Percentiles rank a stretch among this genome's conserved stretches.
phyloP scores from a whole-genome alignment of 306 rosid genomes.

The Castanopsis chinensis region DNA sequence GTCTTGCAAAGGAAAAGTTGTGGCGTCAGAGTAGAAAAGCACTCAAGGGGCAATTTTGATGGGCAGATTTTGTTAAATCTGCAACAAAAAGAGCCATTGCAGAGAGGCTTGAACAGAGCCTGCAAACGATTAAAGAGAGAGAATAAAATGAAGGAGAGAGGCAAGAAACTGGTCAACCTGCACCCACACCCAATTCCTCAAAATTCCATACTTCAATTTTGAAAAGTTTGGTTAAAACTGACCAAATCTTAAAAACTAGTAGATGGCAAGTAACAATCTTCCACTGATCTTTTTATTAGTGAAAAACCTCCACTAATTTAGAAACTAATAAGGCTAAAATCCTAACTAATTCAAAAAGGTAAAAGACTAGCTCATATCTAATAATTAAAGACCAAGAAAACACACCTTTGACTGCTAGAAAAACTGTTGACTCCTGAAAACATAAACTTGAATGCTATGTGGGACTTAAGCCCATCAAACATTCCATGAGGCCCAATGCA shows the following conservation, averaged over 20 bases:
- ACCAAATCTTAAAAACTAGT: neutral
- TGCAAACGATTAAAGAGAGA: neutral
- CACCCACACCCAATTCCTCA: neutral
- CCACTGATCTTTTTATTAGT: too few relatives aligned
- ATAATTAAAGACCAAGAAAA: neutral
- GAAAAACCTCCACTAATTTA: neutral
- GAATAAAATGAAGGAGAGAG: neutral
- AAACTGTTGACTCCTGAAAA: neutral
- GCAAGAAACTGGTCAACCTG: neutral
- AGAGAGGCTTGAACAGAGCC: neutral
- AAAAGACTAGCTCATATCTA: neutral
- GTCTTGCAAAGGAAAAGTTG: neutral
- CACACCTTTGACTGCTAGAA: neutral
- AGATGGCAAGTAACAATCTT: neutral
- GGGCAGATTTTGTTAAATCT: neutral
- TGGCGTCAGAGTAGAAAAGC: neutral
- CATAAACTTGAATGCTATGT: neutral
- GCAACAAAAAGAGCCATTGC: neutral
- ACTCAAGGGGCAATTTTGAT: neutral
- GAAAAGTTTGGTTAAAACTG: neutral
- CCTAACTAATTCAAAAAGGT: neutral
- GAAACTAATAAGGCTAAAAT: neutral
- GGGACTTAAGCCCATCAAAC: neutral
- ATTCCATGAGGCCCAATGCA: too few relatives aligned
- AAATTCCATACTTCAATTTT: neutral